A percentile compares a stretch with the other conserved stretches of the same genome.
Conservation (phyloP, 306 rosid species). For the Ormosia emarginata region DNA sequence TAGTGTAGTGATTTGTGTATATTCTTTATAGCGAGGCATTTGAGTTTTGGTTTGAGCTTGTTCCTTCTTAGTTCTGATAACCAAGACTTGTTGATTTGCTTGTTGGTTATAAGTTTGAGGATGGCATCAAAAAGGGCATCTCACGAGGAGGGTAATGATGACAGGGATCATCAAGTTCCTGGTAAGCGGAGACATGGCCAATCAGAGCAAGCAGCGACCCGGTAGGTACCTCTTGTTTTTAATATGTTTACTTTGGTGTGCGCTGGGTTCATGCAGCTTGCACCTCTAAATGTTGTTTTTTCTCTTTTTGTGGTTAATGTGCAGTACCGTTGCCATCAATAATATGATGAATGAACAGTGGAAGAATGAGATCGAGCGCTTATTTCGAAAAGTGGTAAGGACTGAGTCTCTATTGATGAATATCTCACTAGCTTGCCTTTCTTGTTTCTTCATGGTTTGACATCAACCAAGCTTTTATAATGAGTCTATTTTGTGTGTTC, state of each 20-base stretch:
- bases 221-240: not conserved
- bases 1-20: too few species aligned
- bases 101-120: not conserved
- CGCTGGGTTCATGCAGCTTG: not conserved
- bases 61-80: not conserved
- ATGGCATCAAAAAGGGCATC: conserved; percentile 41
- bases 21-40: too few species aligned
- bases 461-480: not conserved
- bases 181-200: conserved; percentile 17
- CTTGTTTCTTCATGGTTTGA: not conserved
- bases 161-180: not conserved
- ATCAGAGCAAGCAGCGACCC: not conserved
- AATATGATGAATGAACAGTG: not conserved
- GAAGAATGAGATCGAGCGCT: not conserved
- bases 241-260: not conserved
- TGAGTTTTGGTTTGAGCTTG: not conserved
- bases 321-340: conserved; percentile 10
- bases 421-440: not conserved
- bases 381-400: conserved; percentile 33
- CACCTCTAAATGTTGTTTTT: not conserved
- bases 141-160: not conserved
- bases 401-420: not conserved
- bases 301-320: not conserved
- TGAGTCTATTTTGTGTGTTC: not conserved
- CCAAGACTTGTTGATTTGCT: not conserved